Conservation (phyloP, 345 rosid genomes). For the Pugionium dolabratum region DNA sequence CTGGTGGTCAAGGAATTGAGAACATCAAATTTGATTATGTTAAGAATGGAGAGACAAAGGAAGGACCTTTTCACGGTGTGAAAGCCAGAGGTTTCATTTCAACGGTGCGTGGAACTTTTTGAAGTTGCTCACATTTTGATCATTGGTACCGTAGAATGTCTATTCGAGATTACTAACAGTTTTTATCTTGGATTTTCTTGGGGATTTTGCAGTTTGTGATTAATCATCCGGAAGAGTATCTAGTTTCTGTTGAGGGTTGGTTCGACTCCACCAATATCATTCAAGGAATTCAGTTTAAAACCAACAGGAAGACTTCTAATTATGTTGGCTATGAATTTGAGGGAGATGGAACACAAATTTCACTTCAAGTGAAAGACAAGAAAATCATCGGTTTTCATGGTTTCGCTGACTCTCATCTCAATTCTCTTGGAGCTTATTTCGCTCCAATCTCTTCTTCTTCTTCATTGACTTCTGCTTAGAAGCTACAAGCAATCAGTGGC, state of each 20-base stretch:
- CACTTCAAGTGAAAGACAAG: conserved; percentile 29
- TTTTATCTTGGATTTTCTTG: neutral
- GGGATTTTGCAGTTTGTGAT: neutral
- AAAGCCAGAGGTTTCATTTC: neutral
- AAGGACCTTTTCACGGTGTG: conserved; percentile 1
- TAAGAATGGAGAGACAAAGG: neutral
- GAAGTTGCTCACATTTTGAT: no score
- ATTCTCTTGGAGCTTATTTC: conserved; percentile 38
- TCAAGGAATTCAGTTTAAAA: conserved; percentile 20
- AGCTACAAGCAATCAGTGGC: neutral
- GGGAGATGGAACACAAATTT: conserved; percentile 17
- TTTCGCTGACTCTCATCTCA: conserved; percentile 7
- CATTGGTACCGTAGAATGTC: no score
- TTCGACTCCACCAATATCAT: conserved; percentile 9
- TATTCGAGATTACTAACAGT: neutral
- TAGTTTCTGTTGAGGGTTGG: conserved; percentile 11
- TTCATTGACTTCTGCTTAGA: neutral
- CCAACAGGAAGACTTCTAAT: neutral
- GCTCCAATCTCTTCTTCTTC: conserved; percentile 10
- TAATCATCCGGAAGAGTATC: conserved; percentile 1
- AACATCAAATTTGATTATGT: conserved; percentile 22
- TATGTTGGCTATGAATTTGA: neutral
- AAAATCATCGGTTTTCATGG: conserved; percentile 41
- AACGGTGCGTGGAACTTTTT: neutral
- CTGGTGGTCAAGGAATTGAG: neutral